phyloP scores from a whole-genome alignment of 768 basidiomycete genomes.

The Mycena floridula region DNA sequence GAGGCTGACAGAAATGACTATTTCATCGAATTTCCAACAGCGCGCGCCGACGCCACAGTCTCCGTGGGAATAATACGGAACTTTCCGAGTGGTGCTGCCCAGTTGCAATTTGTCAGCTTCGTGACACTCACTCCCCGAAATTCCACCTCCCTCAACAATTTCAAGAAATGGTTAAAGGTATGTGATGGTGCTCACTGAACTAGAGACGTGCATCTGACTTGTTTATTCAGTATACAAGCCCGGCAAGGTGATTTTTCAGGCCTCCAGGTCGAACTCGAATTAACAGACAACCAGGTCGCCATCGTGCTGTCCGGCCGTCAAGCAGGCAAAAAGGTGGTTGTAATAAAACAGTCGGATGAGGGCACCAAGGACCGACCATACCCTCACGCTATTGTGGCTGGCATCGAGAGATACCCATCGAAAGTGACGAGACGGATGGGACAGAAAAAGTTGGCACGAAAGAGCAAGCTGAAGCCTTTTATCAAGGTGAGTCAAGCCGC shows the following conservation, averaged over 20 bases:
- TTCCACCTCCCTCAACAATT: conserved; percentile 18
- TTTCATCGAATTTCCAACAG: no score
- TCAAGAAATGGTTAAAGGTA: conserved; percentile 58
- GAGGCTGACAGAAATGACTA: no score
- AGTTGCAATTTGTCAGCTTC: no score
- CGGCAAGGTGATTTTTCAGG: conserved; percentile 64
- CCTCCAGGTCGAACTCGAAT: not conserved
- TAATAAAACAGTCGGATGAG: conserved; percentile 97
- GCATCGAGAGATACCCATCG: conserved; percentile 95
- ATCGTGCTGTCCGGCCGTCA: conserved; percentile 99
- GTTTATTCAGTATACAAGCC: conserved; percentile 76
- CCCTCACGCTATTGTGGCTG: conserved; percentile 97
- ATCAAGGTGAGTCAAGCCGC: conserved; percentile 96
- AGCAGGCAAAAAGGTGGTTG: conserved; percentile 98
- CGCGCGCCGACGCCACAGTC: no score
- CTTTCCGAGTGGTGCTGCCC: no score
- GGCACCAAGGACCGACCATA: conserved; percentile 95
- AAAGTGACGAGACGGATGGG: conserved; percentile 99
- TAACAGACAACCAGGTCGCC: conserved; percentile 54
- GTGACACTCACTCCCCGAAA: no score
- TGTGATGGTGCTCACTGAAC: conserved; percentile 11
- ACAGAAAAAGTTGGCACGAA: conserved; percentile 84
- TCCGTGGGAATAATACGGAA: no score
- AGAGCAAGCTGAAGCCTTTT: conserved; percentile 99
- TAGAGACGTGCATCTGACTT: conserved; percentile 10